Percentiles rank a stretch among this genome's conserved stretches.
Conservation (phyloP, 345 rosid species). For the Turritis glabra region DNA sequence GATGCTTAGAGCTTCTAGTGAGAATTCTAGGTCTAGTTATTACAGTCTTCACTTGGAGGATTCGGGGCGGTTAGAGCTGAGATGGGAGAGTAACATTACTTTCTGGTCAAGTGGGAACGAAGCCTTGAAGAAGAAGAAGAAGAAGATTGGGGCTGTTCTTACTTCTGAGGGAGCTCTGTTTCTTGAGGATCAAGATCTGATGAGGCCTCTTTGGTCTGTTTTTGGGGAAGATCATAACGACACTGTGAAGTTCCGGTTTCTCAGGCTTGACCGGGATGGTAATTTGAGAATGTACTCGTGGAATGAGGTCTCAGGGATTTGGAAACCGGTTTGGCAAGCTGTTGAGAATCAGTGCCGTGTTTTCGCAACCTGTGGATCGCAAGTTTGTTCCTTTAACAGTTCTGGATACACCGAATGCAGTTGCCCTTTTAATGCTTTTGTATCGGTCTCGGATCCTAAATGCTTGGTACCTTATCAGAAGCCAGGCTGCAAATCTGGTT, state of each 20-base stretch:
- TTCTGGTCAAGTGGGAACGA: slow-evolving; percentile 59
- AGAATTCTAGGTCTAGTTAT: slow-evolving; percentile 61
- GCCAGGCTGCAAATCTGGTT: slow-evolving; percentile 46
- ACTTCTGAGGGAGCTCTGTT: slow-evolving; percentile 61
- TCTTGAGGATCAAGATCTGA: slow-evolving; percentile 41
- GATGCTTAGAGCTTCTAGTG: slow-evolving; percentile 65
- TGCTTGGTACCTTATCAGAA: slow-evolving; percentile 56
- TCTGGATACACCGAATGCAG: slow-evolving; percentile 53
- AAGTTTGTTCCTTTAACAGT: slow-evolving; percentile 54
- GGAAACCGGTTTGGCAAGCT: slow-evolving; percentile 91
- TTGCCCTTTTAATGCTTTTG: slow-evolving; percentile 49
- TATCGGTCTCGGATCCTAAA: slow-evolving; percentile 37
- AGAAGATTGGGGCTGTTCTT: slow-evolving; percentile 58
- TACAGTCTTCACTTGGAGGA: slow-evolving; percentile 64
- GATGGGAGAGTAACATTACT: slow-evolving; percentile 64
- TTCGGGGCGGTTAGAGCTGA: slow-evolving; percentile 57
- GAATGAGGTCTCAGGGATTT: slow-evolving; percentile 45
- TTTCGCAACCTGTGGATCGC: slow-evolving; percentile 73
- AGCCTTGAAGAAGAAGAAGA: slow-evolving; percentile 14
- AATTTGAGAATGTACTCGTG: slow-evolving; percentile 83
- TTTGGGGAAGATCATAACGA: slow-evolving; percentile 76
- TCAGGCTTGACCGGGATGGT: slow-evolving; percentile 76
- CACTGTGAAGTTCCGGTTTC: slow-evolving; percentile 57
- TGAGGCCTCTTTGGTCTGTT: slow-evolving; percentile 55
- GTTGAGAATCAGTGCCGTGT: slow-evolving; percentile 84